phyloP scores from a whole-genome alignment of 108 stramenopile species.

The Nitzschia putrida region DNA sequence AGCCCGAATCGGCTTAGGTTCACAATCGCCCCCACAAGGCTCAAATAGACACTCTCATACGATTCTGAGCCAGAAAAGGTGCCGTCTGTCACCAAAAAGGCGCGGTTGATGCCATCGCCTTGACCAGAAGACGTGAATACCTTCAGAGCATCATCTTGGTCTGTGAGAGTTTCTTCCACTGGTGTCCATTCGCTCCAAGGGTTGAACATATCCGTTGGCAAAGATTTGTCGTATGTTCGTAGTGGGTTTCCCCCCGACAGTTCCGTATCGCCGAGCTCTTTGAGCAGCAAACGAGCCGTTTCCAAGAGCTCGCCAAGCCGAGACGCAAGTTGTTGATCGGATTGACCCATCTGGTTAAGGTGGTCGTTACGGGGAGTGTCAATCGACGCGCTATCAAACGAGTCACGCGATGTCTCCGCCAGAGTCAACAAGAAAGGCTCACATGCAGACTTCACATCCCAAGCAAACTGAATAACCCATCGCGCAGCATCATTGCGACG shows the following conservation, averaged over 20 bases:
- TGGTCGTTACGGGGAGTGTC: neutral
- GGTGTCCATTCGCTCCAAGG: conserved; percentile 68
- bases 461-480: conserved; percentile 72
- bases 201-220: conserved; percentile 53
- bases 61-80: conserved; percentile 28
- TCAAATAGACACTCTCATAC: conserved; percentile 57
- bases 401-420: neutral
- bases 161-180: neutral
- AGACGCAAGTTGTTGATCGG: conserved; percentile 48
- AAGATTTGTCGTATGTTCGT: conserved; percentile 29
- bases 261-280: conserved; percentile 60
- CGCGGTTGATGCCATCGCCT: conserved; percentile 2
- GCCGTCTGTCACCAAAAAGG: conserved; percentile 21
- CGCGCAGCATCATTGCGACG: conserved; percentile 49
- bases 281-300: conserved; percentile 63
- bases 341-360: neutral
- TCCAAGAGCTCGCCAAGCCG: conserved; percentile 69
- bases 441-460: conserved; percentile 66
- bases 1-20: conserved; percentile 48
- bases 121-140: neutral
- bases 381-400: conserved; percentile 8
- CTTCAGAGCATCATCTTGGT: neutral
- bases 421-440: conserved; percentile 9
- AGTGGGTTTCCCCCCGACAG: conserved; percentile 49
- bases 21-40: conserved; percentile 55